Percentiles rank a stretch among this genome's conserved stretches.
phyloP scores from a whole-genome alignment of 495 filamentous ascomycete species.

The Penicillium canescens region DNA sequence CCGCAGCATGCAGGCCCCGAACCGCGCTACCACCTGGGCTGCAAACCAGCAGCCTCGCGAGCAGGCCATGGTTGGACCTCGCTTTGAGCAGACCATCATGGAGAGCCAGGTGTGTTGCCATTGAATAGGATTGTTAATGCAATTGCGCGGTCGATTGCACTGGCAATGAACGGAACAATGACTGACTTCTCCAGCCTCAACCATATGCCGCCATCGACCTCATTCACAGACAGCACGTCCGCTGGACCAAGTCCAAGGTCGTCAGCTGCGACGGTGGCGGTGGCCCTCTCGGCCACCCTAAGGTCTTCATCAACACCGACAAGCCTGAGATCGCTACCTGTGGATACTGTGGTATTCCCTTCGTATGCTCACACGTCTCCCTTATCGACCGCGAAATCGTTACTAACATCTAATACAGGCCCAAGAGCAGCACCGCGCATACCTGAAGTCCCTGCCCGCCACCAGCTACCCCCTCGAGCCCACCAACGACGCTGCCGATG shows the following conservation, averaged over 20 bases:
- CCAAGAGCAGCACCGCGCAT: conserved; percentile 78
- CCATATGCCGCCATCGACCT: conserved; percentile 89
- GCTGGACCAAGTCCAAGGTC: conserved; percentile 78
- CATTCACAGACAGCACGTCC: conserved; percentile 93
- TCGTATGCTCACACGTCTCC: conserved; percentile 57
- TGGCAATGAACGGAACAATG: conserved; percentile 4
- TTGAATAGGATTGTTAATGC: neutral
- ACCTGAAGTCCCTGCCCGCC: conserved; percentile 74
- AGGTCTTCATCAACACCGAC: conserved; percentile 96
- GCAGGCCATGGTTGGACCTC: conserved; percentile 84
- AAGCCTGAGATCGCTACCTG: conserved; percentile 91
- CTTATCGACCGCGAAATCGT: neutral
- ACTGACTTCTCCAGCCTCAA: conserved; percentile 62
- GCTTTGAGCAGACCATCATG: conserved; percentile 96
- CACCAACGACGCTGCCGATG: conserved; percentile 48
- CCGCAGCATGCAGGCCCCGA: conserved; percentile 78
- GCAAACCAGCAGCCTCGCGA: conserved; percentile 76
- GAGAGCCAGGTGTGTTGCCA: conserved; percentile 72
- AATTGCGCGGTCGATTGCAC: neutral
- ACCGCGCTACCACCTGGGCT: conserved; percentile 78
- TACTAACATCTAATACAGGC: conserved; percentile 53
- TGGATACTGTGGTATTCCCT: conserved; percentile 93
- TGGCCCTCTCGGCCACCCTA: conserved; percentile 86
- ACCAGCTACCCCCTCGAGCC: conserved; percentile 75
- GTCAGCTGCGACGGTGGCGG: conserved; percentile 94